These are phyloP conservation scores for Monosporascus sp. DNA, from an alignment of 2,329 filamentous ascomycete species.

Conservation along the genomic window DNA sequence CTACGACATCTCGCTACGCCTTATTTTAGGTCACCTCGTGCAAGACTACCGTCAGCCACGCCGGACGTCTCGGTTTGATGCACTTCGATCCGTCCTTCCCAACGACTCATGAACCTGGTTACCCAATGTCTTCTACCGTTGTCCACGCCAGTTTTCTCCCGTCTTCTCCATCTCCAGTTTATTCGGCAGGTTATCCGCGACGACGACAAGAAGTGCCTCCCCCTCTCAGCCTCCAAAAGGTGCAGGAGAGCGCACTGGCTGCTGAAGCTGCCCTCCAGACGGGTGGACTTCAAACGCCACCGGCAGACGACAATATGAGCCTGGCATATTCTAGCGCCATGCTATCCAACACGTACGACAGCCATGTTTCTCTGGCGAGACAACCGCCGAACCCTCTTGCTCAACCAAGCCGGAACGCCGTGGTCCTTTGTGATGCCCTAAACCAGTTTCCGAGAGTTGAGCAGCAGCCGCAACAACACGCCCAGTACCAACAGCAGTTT, in stretches of 20 bases:
- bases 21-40: neutral
- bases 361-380: slow-evolving; percentile 34
- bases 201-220: slow-evolving; percentile 10
- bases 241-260: slow-evolving; percentile 12
- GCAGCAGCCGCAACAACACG: slow-evolving; percentile 10
- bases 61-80: neutral
- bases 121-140: slow-evolving; percentile 24
- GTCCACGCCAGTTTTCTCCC: slow-evolving; percentile 18
- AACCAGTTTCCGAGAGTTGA: slow-evolving; percentile 15
- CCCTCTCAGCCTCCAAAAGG: slow-evolving; percentile 13
- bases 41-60: neutral
- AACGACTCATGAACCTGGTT: neutral
- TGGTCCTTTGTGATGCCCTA: slow-evolving; percentile 27
- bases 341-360: slow-evolving; percentile 40
- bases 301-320: slow-evolving; percentile 46
- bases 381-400: slow-evolving; percentile 29
- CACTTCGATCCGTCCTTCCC: neutral
- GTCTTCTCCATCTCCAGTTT: slow-evolving; percentile 21
- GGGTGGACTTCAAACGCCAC: slow-evolving; percentile 45
- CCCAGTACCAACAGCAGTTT: slow-evolving; percentile 6
- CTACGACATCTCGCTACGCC: neutral
- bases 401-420: slow-evolving; percentile 28
- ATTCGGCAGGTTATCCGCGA: slow-evolving; percentile 10
- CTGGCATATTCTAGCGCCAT: slow-evolving; percentile 43
- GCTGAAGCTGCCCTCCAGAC: slow-evolving; percentile 21